Evolutionary conservation across 2,329 filamentous ascomycete species (phyloP).

Genomic region (Coleophoma eucalyptorum): DNA sequence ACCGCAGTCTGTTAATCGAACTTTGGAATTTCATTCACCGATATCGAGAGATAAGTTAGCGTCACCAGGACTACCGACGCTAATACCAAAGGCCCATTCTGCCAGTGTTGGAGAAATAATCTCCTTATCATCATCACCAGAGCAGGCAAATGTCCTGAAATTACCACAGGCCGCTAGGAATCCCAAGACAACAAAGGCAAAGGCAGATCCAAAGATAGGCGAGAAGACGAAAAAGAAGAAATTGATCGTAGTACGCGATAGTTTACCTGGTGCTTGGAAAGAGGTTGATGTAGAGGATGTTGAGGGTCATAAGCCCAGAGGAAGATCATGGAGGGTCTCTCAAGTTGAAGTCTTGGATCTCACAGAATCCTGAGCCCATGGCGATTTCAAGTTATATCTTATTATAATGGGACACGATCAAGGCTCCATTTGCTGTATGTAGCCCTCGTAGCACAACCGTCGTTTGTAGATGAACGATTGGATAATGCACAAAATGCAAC

Average conservation of each 20-base stretch:
- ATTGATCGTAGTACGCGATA: conserved; percentile 26
- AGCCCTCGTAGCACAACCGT: too few relatives aligned
- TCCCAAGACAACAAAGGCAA: background rate
- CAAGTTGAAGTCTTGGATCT: conserved; percentile 9
- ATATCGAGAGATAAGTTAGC: background rate
- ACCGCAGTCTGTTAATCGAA: background rate
- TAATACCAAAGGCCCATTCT: background rate
- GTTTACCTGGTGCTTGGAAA: conserved; percentile 30
- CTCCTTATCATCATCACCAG: background rate
- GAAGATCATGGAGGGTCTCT: conserved; percentile 5
- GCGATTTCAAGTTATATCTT: too few relatives aligned
- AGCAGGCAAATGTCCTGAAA: background rate
- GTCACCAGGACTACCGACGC: background rate
- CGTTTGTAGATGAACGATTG: too few relatives aligned
- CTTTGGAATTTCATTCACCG: background rate
- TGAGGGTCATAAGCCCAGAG: background rate
- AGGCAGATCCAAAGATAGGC: background rate
- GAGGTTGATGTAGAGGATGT: conserved; percentile 17
- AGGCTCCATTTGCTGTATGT: too few relatives aligned
- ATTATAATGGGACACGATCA: too few relatives aligned
- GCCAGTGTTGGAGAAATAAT: background rate
- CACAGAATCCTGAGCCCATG: conserved; percentile 1
- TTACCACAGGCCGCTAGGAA: background rate
- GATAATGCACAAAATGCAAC: too few relatives aligned
- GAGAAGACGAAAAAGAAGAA: conserved; percentile 13